Evolutionary conservation across 305 asterid species (phyloP).

Genomic region (Fraxinus latifolia): DNA sequence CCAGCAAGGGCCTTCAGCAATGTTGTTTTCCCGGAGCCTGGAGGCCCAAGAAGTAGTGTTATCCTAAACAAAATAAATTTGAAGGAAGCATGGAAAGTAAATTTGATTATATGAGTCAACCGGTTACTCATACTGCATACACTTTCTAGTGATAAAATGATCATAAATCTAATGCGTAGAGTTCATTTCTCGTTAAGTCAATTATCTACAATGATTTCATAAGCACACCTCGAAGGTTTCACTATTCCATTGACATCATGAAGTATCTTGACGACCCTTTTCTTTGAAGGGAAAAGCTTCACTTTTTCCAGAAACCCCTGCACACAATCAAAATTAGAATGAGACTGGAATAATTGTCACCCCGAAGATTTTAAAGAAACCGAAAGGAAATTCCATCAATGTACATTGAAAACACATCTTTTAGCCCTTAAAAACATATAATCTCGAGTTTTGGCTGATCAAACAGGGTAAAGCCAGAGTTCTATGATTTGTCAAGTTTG

Average conservation of each 20-base stretch:
- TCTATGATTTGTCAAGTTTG: neutral
- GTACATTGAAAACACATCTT: neutral
- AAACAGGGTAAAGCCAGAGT: neutral
- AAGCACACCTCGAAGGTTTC: constrained; percentile 36
- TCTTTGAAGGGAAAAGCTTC: constrained; percentile 35
- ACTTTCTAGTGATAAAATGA: neutral
- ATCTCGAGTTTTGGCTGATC: neutral
- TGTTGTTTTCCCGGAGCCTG: constrained; percentile 40
- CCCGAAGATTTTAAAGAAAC: neutral
- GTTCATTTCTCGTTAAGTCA: neutral
- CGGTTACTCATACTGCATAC: neutral
- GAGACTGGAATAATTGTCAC: neutral
- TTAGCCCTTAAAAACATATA: neutral
- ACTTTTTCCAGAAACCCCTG: constrained; percentile 30
- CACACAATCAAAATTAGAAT: neutral
- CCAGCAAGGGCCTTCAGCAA: constrained; percentile 44
- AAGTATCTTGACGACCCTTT: constrained; percentile 34
- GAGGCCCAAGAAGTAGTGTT: constrained; percentile 51
- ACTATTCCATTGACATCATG: constrained; percentile 36
- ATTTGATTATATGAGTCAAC: neutral
- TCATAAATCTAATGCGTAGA: neutral
- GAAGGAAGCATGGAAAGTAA: neutral
- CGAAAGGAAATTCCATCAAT: neutral
- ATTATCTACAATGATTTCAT: neutral
- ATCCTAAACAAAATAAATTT: constrained; percentile 23